Evolutionary conservation across 176 grass and related monocot species (phyloP).

Genomic region (Juncus effusus): DNA sequence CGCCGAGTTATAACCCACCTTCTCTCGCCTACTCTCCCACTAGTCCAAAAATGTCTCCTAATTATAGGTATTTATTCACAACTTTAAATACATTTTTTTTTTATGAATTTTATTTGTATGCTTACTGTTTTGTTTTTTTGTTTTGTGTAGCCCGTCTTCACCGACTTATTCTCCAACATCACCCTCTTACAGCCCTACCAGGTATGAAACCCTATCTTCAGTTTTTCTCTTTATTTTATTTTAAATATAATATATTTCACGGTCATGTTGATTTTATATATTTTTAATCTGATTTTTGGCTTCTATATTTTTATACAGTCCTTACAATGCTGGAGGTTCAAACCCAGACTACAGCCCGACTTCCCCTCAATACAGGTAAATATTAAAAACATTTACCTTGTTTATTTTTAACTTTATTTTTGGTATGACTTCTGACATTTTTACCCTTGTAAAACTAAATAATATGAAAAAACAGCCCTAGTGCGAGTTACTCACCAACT

Average conservation of each 20-base stretch:
- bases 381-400: too few relatives aligned
- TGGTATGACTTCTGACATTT: background rate
- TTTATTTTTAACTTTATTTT: background rate
- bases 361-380: conserved; percentile 85
- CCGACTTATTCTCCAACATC: conserved; percentile 84
- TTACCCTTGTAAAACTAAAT: background rate
- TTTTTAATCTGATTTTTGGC: conserved; percentile 1
- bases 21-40: conserved; percentile 23
- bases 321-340: conserved; percentile 51
- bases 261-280: background rate
- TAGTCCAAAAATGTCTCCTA: conserved; percentile 27
- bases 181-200: conserved; percentile 86
- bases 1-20: conserved; percentile 20
- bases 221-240: too few relatives aligned
- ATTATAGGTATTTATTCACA: conserved; percentile 2
- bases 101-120: background rate
- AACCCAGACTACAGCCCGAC: conserved; percentile 88
- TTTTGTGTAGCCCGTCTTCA: conserved; percentile 61
- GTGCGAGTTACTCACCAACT: conserved; percentile 85
- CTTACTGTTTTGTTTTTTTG: conserved; percentile 2
- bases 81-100: conserved; percentile 15
- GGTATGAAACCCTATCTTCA: conserved; percentile 30
- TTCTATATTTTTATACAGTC: conserved; percentile 35
- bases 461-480: conserved; percentile 52
- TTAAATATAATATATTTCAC: too few relatives aligned